Base-by-base conservation (phyloP, 208 protist species). In the Trypanosoma congolense region DNA sequence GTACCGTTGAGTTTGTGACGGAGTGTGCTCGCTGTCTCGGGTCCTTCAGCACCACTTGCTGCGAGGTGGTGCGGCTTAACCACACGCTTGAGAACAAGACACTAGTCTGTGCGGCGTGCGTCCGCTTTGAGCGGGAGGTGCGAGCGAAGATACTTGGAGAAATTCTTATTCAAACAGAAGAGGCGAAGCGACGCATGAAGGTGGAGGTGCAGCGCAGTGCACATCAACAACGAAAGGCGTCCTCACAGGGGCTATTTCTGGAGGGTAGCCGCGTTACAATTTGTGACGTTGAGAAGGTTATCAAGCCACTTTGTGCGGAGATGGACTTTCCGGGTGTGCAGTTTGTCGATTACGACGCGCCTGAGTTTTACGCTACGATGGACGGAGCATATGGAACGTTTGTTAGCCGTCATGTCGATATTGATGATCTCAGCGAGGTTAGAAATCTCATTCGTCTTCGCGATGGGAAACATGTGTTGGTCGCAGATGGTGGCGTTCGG, bases 401-500 rank as follows among this genome's bases (percentile, higher is more conserved):
- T 62, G 62, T 95, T 31, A 87, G 75, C 60, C 84, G 79, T 48
- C 87, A 95, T 53, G 83, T 95, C 1, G 83, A 94, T 52, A 72
- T 90, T 21, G 81, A 90, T 59, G 84, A 95, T 59, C 73, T 72
- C 43, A 78, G 69, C 47, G 87, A 95, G 70, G 57, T 95, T 47
- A 78, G 79, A 52, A 90, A 82, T 55, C 76, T 95, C 19, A 82
- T 95, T 16, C 73, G 87, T 6, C 70, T 95, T 30, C 75, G 80
- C 2, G 76, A 79, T 46, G 83, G 83, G 25, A 61, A 72, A 16
- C 83, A 95, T 65, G 82, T 95, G 3, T 64, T 95, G 54, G 81
- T 95, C 12, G 73, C 79, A 9, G 87, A 95, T 50, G 82, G 87
- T 36, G 87, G 87, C 46, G 62, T 95, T 29, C 70, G 73, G 30